phyloP scores from a whole-genome alignment of 768 basidiomycete genomes.

The Boletus rex-veris region DNA sequence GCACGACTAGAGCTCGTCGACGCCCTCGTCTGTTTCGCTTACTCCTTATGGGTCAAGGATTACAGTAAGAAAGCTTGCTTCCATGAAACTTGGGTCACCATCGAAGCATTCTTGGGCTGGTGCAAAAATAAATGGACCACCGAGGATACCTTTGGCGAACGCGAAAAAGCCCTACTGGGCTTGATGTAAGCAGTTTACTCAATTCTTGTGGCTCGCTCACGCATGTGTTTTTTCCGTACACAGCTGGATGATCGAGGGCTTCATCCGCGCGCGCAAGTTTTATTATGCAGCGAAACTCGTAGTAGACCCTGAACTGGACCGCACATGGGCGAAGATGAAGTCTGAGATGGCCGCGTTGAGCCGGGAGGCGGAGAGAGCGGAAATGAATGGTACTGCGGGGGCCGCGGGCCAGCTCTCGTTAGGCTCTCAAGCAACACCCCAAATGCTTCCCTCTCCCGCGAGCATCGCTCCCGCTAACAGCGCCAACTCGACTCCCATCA shows the following conservation, averaged over 20 bases:
- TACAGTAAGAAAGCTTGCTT: conserved; percentile 53
- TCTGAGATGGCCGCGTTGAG: conserved; percentile 30
- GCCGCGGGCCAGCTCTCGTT: conserved; percentile 26
- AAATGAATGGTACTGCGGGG: conserved; percentile 29
- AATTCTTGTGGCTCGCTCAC: conserved; percentile 23
- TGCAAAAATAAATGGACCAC: conserved; percentile 66
- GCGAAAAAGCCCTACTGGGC: conserved; percentile 63
- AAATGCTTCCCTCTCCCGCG: conserved; percentile 78
- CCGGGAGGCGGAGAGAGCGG: conserved; percentile 36
- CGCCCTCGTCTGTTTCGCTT: conserved; percentile 80
- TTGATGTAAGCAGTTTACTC: conserved; percentile 60
- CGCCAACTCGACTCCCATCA: conserved; percentile 74
- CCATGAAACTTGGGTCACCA: conserved; percentile 63
- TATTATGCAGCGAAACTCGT: conserved; percentile 36
- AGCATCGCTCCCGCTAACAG: conserved; percentile 65
- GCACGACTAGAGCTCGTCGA: conserved; percentile 78
- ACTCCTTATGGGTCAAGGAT: conserved; percentile 78
- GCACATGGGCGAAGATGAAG: conserved; percentile 34
- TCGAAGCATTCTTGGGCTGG: conserved; percentile 66
- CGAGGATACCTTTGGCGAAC: conserved; percentile 42
- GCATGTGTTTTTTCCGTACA: conserved; percentile 20
- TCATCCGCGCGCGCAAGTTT: conserved; percentile 56
- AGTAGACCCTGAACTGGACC: conserved; percentile 34
- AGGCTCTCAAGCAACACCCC: conserved; percentile 47
- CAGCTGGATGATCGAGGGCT: conserved; percentile 79